phyloP scores from a whole-genome alignment of 2,329 filamentous ascomycete species.

The Aspergillus quadricinctus region DNA sequence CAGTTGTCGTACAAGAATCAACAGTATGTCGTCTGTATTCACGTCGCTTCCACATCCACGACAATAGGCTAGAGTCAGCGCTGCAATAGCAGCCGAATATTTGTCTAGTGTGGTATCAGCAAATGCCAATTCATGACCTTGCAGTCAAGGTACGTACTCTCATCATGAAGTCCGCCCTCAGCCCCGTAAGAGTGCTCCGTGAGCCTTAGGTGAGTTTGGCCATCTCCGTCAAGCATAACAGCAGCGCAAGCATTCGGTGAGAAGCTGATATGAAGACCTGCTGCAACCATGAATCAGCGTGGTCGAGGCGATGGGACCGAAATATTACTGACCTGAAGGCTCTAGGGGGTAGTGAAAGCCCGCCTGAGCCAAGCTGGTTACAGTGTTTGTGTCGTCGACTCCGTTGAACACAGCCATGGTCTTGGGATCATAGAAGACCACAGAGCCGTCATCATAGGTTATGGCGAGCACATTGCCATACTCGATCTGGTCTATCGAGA shows the following conservation, averaged over 20 bases:
- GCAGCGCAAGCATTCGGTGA: constrained; percentile 44
- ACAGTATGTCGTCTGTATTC: constrained; percentile 68
- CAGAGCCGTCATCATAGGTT: constrained; percentile 71
- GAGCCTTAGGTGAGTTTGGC: constrained; percentile 33
- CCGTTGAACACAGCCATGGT: constrained; percentile 66
- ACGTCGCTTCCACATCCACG: constrained; percentile 45
- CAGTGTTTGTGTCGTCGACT: constrained; percentile 59
- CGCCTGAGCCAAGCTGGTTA: constrained; percentile 69
- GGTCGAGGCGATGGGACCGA: not conserved
- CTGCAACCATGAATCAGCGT: constrained; percentile 8
- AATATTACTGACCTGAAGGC: constrained; percentile 51
- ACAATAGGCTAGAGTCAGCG: constrained; percentile 53
- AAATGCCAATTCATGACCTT: not conserved
- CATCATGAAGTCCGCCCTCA: constrained; percentile 32
- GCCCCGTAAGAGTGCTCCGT: constrained; percentile 40
- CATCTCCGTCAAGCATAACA: constrained; percentile 35
- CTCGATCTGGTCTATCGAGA: constrained; percentile 65
- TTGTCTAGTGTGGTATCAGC: constrained; percentile 26
- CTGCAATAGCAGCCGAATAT: constrained; percentile 54
- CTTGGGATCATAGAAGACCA: constrained; percentile 73
- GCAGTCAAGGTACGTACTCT: constrained; percentile 27
- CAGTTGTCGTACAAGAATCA: constrained; percentile 55
- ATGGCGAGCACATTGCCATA: constrained; percentile 69
- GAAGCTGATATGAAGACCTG: constrained; percentile 36
- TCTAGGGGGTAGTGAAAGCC: constrained; percentile 69